Evolutionary conservation across 768 basidiomycete genomes (phyloP), one percentile per base, ranked within the genome.

Genomic region (Lentinula aciculospora): DNA sequence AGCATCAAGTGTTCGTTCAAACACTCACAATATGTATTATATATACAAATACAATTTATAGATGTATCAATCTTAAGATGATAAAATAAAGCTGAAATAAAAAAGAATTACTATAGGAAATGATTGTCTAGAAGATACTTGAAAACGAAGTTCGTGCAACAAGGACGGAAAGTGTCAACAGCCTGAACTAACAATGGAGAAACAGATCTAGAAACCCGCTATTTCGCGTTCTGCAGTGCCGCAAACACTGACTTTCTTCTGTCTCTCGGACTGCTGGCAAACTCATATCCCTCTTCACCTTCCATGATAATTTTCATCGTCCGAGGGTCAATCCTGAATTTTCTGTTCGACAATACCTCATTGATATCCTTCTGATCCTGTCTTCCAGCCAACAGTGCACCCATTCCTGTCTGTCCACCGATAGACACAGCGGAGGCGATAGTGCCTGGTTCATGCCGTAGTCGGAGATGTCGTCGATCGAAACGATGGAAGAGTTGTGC

Each of bases 401-500:
- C 79, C 61, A 82, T 72, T 28, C 73, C 74, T 3, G 80, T 81
- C 60, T 77, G 75, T 6, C 76, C 81, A 9, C 80, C 79, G 60
- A 83, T 76, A 37, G 79, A 76, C 12, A 81, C 76, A 12, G 82
- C 82, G 10, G 80, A 79, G 21, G 80, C 82, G 53, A 84, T 79
- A 4, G 83, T 83, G 17, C 82, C 80, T 0, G 80, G 80, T 48
- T 74, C 69, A 60, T 81, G 79, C 29, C 69, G 71, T 31, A 83
- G 69, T 17, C 68, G 69, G 28, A 85, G 71, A 42, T 71, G 64
- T 8, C 73, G 72, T 7, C 81, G 75, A 37, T 77, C 77, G 46
- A 63, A 60, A 25, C 73, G 68, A 63, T 84, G 82, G 60, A 76
- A 71, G 17, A 81, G 56, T 39, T 83, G 80, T 47, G 82, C 70